These are phyloP conservation scores for Allodekkera sacchari DNA, from an alignment of 805 yeast genomes.

Conservation along the genomic window DNA sequence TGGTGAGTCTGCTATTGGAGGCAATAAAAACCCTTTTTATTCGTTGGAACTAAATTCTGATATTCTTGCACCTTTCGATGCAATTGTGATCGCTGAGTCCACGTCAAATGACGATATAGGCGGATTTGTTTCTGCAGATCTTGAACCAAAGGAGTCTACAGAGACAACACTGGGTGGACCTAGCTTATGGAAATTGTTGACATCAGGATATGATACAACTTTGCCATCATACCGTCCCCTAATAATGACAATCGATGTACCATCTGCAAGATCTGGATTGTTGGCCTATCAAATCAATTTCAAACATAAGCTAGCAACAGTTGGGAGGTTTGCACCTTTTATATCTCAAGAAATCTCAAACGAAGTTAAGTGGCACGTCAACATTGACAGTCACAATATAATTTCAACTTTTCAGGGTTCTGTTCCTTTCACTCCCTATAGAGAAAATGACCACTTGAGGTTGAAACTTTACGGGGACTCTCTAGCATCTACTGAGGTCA, in stretches of 20 bases:
- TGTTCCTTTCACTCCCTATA: conserved; percentile 43
- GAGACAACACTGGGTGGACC: conserved; percentile 21
- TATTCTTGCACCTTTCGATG: conserved; percentile 36
- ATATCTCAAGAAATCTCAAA: conserved; percentile 57
- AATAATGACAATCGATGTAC: conserved; percentile 38
- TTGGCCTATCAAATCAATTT: conserved; percentile 38
- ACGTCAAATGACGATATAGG: conserved; percentile 8
- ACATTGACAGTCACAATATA: conserved; percentile 32
- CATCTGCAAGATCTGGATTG: conserved; percentile 54
- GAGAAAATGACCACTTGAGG: conserved; percentile 22
- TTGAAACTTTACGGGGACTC: conserved; percentile 43
- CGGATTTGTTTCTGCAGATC: conserved; percentile 33
- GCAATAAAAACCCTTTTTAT: conserved; percentile 37
- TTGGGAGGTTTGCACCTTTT: conserved; percentile 46
- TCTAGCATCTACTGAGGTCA: conserved; percentile 22
- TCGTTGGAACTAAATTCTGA: conserved; percentile 35
- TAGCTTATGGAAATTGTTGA: conserved; percentile 30
- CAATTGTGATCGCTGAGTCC: conserved; percentile 39
- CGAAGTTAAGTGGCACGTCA: conserved; percentile 76
- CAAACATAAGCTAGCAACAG: conserved; percentile 18
- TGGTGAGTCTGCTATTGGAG: conserved; percentile 51
- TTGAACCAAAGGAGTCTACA: conserved; percentile 18
- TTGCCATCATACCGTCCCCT: conserved; percentile 37
- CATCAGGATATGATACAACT: conserved; percentile 29
- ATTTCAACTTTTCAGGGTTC: conserved; percentile 47